These are phyloP conservation scores for Fusarium brevicatenulatum DNA, from an alignment of 2,329 filamentous ascomycete species.

Conservation along the genomic window DNA sequence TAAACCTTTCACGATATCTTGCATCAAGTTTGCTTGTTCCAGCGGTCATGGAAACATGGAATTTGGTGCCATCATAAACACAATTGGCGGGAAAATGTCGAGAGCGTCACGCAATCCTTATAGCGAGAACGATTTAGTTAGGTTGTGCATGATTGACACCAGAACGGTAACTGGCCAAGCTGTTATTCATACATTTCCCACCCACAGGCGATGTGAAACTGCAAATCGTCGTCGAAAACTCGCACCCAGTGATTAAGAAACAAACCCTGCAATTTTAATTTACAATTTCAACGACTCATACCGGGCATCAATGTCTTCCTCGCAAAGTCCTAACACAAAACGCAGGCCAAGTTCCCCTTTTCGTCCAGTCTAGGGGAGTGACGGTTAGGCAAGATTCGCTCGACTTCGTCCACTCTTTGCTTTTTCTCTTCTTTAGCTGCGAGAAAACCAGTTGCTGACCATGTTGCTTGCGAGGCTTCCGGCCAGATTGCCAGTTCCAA, in stretches of 20 bases:
- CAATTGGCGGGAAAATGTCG: background rate
- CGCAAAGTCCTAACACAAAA: background rate
- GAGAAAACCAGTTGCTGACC: slow-evolving; percentile 67
- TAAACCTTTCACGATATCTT: slow-evolving; percentile 1
- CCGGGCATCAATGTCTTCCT: background rate
- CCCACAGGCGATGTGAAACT: slow-evolving; percentile 19
- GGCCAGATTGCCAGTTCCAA: slow-evolving; percentile 68
- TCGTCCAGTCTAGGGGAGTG: background rate
- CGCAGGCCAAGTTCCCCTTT: background rate
- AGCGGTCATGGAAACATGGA: slow-evolving; percentile 10
- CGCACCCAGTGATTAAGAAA: slow-evolving; percentile 5
- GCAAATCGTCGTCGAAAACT: slow-evolving; percentile 15
- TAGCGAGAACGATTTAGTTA: background rate
- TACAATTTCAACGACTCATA: slow-evolving; percentile 16
- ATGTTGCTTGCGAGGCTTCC: slow-evolving; percentile 69
- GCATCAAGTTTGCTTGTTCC: slow-evolving; percentile 3
- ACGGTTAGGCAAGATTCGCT: background rate
- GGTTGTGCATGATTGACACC: background rate
- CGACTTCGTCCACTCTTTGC: background rate
- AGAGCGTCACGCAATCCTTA: background rate
- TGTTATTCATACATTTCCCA: slow-evolving; percentile 24
- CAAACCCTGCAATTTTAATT: slow-evolving; percentile 6
- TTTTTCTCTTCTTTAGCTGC: slow-evolving; percentile 43
- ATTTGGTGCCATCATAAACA: background rate
- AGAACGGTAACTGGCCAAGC: background rate